Conservation (phyloP, 352 stramenopile genomes). For the Globisporangium okanoganense region DNA sequence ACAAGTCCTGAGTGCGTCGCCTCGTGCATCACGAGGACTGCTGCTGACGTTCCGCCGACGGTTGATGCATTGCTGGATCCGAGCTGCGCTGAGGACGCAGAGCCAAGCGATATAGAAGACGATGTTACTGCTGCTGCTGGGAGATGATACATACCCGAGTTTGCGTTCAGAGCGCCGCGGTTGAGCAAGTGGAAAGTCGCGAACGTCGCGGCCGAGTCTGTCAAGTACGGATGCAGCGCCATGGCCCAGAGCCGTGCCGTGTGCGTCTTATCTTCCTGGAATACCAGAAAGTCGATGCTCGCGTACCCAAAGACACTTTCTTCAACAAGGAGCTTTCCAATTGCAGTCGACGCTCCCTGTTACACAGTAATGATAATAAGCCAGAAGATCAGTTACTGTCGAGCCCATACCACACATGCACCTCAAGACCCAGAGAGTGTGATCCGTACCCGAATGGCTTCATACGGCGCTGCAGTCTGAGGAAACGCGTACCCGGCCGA, state of each 20-base stretch:
- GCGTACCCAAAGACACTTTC: conserved; percentile 73
- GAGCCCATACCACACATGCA: not conserved
- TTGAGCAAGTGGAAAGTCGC: conserved; percentile 65
- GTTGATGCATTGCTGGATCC: not conserved
- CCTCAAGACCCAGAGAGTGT: not conserved
- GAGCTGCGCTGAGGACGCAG: conserved; percentile 1
- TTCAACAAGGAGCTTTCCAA: conserved; percentile 36
- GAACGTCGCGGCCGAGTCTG: conserved; percentile 71
- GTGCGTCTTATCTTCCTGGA: conserved; percentile 46
- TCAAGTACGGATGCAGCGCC: conserved; percentile 72
- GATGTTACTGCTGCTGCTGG: conserved; percentile 6
- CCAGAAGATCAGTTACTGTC: not conserved
- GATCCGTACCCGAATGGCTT: conserved; percentile 48
- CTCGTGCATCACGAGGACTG: conserved; percentile 25
- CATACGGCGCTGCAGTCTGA: conserved; percentile 67
- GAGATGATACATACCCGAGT: conserved; percentile 33
- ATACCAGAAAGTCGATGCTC: conserved; percentile 79
- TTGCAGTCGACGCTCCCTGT: conserved; percentile 42
- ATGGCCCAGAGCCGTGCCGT: conserved; percentile 68
- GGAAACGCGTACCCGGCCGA: conserved; percentile 70
- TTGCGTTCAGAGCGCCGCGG: conserved; percentile 31
- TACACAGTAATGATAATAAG: not conserved
- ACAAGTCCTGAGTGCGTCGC: conserved; percentile 19
- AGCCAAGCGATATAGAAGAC: not conserved
- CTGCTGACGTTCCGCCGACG: not conserved